phyloP scores from a whole-genome alignment of 2,329 filamentous ascomycete species.

The Colletotrichum somersetense region DNA sequence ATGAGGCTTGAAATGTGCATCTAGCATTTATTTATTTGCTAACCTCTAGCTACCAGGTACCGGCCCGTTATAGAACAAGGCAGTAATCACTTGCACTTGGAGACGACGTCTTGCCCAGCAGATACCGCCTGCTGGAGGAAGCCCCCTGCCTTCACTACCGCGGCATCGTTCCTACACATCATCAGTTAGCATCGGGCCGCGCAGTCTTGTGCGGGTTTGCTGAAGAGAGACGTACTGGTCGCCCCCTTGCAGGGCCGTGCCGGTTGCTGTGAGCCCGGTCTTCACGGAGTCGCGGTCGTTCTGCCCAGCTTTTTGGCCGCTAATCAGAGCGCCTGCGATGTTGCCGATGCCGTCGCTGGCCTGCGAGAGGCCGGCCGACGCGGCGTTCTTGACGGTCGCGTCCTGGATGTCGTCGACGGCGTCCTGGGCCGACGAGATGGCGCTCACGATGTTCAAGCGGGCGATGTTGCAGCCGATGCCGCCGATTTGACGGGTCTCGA shows the following conservation, averaged over 20 bases:
- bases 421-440: background rate
- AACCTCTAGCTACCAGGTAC: background rate
- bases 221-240: background rate
- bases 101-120: conserved; percentile 2
- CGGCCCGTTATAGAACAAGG: background rate
- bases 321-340: background rate
- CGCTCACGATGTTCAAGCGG: background rate
- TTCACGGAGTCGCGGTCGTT: background rate
- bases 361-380: background rate
- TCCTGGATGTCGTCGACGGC: background rate
- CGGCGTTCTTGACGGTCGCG: background rate
- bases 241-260: background rate
- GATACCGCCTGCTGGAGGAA: background rate
- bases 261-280: background rate
- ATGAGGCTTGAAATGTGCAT: background rate
- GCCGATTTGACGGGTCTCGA: background rate
- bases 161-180: background rate
- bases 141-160: background rate
- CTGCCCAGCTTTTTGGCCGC: background rate
- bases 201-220: background rate
- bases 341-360: background rate
- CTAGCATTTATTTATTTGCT: background rate
- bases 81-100: background rate
- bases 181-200: background rate
- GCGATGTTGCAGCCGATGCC: background rate